Percentiles rank a stretch among this genome's conserved stretches.
These are phyloP conservation scores for Flaveria bidentis DNA, from an alignment of 129 eudicot species.

Conservation along the genomic window DNA sequence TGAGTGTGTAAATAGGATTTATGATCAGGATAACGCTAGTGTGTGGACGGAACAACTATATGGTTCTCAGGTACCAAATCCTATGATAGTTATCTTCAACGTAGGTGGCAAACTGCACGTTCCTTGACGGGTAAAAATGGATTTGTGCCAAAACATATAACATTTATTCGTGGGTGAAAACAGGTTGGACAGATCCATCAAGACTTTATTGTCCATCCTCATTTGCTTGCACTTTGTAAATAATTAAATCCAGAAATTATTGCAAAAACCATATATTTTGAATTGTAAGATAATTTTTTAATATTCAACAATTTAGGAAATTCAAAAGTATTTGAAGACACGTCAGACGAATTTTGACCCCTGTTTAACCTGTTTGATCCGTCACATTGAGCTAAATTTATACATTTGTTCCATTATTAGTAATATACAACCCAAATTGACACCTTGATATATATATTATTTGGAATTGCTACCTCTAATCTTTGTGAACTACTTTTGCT, in stretches of 20 bases:
- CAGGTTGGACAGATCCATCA: not conserved
- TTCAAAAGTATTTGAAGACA: not conserved
- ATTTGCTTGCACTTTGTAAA: not conserved
- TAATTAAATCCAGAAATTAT: not conserved
- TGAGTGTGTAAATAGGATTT: slow-evolving; percentile 90
- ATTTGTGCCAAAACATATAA: not conserved
- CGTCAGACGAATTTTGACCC: not conserved
- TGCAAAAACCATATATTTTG: not conserved
- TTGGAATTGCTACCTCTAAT: slow-evolving; percentile 2
- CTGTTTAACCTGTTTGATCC: not conserved
- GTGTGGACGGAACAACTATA: slow-evolving; percentile 85
- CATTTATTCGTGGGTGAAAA: not conserved
- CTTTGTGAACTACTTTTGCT: not conserved
- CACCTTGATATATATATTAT: not conserved
- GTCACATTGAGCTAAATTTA: not conserved
- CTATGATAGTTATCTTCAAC: not conserved
- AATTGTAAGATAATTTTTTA: not conserved
- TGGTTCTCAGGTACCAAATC: slow-evolving; percentile 80
- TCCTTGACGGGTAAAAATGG: not conserved
- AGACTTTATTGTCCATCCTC: not conserved
- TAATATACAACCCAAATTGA: not conserved
- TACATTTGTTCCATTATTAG: not conserved
- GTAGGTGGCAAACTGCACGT: not conserved
- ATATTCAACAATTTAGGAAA: not conserved
- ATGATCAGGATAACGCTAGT: slow-evolving; percentile 73